These are phyloP conservation scores for Acrocalymma vagum DNA, from an alignment of 2,329 filamentous ascomycete species.

Conservation along the genomic window DNA sequence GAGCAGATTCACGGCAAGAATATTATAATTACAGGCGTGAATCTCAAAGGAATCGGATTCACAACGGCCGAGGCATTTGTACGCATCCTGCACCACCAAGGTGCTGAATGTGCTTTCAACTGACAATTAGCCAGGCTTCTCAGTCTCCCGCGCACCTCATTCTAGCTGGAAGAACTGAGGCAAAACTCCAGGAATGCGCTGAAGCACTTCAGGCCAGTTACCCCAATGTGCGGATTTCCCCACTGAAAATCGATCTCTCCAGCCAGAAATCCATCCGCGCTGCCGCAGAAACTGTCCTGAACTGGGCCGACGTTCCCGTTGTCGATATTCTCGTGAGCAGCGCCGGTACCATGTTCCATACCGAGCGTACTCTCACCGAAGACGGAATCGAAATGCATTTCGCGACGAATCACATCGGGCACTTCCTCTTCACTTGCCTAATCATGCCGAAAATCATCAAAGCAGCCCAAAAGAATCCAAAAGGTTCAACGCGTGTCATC, in stretches of 20 bases:
- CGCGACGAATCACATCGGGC: constrained; percentile 55
- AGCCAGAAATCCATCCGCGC: constrained; percentile 34
- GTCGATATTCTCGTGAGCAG: constrained; percentile 51
- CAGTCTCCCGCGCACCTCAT: constrained; percentile 24
- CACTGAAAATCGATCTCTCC: constrained; percentile 37
- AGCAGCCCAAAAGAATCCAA: constrained; percentile 32
- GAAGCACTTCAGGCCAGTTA: constrained; percentile 4
- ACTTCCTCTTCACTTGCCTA: constrained; percentile 51
- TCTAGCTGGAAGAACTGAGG: constrained; percentile 46
- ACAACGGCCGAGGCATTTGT: constrained; percentile 8
- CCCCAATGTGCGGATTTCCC: constrained; percentile 32
- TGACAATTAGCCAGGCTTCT: constrained; percentile 13
- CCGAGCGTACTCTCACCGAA: constrained; percentile 29
- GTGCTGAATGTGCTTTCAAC: background rate
- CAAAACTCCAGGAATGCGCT: constrained; percentile 41
- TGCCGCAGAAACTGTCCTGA: constrained; percentile 33
- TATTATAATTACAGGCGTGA: constrained; percentile 7
- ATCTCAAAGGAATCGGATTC: constrained; percentile 3
- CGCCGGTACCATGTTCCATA: constrained; percentile 41
- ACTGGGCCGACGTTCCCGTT: constrained; percentile 24
- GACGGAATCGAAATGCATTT: constrained; percentile 55
- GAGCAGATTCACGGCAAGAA: constrained; percentile 2
- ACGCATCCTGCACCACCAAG: too few species aligned
- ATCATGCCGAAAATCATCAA: constrained; percentile 46
- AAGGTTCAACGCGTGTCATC: constrained; percentile 10